A percentile compares a stretch with the other conserved stretches of the same genome.
phyloP scores from a whole-genome alignment of 192 early-diverging fungal species.

The Coemansia sp. region DNA sequence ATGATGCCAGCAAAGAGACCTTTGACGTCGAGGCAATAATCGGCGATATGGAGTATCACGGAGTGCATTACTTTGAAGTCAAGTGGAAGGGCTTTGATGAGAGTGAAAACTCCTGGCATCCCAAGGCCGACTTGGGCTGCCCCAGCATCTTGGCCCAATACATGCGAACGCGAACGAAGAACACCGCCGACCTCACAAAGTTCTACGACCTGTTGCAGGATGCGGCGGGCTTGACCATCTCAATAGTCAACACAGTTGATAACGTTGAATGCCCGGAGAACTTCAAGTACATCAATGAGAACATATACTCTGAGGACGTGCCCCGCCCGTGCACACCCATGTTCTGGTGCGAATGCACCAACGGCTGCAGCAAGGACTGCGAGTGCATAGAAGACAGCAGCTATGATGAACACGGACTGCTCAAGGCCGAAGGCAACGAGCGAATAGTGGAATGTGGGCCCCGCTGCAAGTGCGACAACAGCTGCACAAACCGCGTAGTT shows the following conservation, averaged over 20 bases:
- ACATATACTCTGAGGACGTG: slow-evolving; percentile 40
- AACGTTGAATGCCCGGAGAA: slow-evolving; percentile 24
- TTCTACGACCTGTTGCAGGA: slow-evolving; percentile 30
- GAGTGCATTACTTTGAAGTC: slow-evolving; percentile 28
- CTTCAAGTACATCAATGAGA: slow-evolving; percentile 47
- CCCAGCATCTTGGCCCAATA: slow-evolving; percentile 21
- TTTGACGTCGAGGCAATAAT: slow-evolving; percentile 32
- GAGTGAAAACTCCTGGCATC: slow-evolving; percentile 28
- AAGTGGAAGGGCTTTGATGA: slow-evolving; percentile 22
- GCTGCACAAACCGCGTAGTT: slow-evolving; percentile 48
- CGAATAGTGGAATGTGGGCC: slow-evolving; percentile 49
- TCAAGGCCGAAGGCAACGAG: slow-evolving; percentile 1
- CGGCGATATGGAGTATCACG: slow-evolving; percentile 15
- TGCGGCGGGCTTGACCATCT: slow-evolving; percentile 28
- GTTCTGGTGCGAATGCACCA: slow-evolving; percentile 37
- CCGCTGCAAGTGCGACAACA: slow-evolving; percentile 34
- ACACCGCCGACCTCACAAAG: slow-evolving; percentile 34
- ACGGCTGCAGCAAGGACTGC: slow-evolving; percentile 21
- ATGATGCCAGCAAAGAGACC: neutral
- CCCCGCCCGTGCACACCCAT: slow-evolving; percentile 45
- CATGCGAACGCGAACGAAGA: slow-evolving; percentile 12
- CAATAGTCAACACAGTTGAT: slow-evolving; percentile 47
- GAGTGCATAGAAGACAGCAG: slow-evolving; percentile 23
- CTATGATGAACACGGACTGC: slow-evolving; percentile 42
- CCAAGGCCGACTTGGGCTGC: slow-evolving; percentile 12